Conservation (phyloP, 2,329 filamentous ascomycete genomes). For the Madurella fahalii region DNA sequence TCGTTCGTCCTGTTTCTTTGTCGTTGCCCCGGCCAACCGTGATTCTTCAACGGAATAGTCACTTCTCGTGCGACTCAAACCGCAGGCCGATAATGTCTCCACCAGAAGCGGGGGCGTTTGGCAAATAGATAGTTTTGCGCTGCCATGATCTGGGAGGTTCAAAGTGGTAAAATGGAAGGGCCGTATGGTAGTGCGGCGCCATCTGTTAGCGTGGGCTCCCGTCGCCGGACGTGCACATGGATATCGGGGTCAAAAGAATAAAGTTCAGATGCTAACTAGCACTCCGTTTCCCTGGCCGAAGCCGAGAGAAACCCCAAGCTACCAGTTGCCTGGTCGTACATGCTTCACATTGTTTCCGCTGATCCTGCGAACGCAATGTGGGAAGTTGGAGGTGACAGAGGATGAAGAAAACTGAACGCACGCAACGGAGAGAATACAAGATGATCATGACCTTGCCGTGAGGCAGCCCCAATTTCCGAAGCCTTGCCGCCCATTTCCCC, state of each 20-base stretch:
- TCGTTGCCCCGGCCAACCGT: too few relatives aligned
- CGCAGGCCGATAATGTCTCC: too few relatives aligned
- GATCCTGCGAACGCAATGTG: background rate
- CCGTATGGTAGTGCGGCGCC: background rate
- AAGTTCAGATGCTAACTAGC: background rate
- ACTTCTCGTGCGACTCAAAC: too few relatives aligned
- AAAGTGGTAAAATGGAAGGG: too few relatives aligned
- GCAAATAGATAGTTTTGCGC: too few relatives aligned
- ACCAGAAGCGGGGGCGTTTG: too few relatives aligned
- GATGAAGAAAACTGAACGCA: background rate
- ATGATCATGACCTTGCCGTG: conserved; percentile 7
- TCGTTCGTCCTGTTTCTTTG: too few relatives aligned
- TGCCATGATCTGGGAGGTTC: too few relatives aligned
- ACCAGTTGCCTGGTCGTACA: background rate
- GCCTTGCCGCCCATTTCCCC: background rate
- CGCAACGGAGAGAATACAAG: background rate
- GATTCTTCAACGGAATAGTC: too few relatives aligned
- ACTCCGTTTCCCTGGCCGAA: background rate
- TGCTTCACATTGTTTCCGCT: conserved; percentile 1
- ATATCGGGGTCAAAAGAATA: background rate
- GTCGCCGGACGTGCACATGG: background rate
- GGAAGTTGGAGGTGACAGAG: background rate
- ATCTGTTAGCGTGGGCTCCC: background rate
- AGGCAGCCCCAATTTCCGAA: conserved; percentile 7
- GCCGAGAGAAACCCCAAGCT: background rate